Evolutionary conservation across 345 rosid species (phyloP).

Genomic region (Euphorbia tirucalli): DNA sequence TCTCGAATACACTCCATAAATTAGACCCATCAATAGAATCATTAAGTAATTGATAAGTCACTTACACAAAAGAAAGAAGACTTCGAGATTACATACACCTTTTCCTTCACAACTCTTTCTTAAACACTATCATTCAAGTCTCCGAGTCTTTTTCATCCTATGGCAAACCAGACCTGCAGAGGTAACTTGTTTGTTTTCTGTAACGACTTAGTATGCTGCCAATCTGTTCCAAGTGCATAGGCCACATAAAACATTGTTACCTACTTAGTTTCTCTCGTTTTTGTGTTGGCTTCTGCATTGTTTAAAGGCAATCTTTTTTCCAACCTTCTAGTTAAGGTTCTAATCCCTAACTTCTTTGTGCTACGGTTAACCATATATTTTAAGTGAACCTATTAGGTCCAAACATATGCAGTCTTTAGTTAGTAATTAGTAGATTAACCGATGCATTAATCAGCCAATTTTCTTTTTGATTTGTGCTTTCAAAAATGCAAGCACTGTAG

Average conservation of each 20-base stretch:
- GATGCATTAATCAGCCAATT: neutral
- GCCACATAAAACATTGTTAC: neutral
- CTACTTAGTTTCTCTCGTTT: neutral
- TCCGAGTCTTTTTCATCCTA: neutral
- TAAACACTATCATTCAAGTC: neutral
- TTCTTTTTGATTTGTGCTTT: neutral
- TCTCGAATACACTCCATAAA: neutral
- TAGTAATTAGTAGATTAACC: neutral
- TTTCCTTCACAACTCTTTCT: slow-evolving; percentile 5
- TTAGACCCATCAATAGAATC: neutral
- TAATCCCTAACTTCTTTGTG: neutral
- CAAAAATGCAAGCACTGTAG: neutral
- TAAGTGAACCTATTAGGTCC: neutral
- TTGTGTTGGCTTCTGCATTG: neutral
- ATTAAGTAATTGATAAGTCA: neutral
- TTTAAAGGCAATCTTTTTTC: neutral
- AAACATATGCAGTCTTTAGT: neutral
- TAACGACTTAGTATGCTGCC: neutral
- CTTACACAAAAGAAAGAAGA: neutral
- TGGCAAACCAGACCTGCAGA: neutral
- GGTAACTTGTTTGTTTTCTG: neutral
- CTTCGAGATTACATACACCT: neutral
- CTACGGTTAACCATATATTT: neutral
- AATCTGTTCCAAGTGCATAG: neutral
- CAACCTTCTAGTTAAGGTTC: neutral